Evolutionary conservation across 2,329 filamentous ascomycete genomes (phyloP).

Genomic region (Orbilia quercus): DNA sequence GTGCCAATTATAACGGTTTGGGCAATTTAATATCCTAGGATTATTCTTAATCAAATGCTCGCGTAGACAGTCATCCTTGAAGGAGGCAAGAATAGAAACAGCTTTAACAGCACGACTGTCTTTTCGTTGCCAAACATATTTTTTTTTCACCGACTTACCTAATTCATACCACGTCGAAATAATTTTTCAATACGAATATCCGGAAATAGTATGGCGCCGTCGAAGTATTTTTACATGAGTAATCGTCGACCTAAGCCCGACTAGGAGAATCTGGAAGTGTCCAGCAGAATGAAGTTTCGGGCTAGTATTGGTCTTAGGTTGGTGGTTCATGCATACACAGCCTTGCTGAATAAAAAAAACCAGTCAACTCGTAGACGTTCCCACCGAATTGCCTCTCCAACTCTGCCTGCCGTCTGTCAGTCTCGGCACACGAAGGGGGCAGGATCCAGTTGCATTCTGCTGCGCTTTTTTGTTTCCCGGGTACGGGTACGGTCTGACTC

Average conservation of each 20-base stretch:
- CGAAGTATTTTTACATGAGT: constrained; percentile 24
- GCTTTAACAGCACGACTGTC: neutral
- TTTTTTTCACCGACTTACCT: constrained; percentile 28
- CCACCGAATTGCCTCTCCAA: constrained; percentile 12
- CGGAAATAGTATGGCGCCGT: constrained; percentile 13
- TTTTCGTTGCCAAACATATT: constrained; percentile 4
- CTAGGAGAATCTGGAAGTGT: constrained; percentile 36
- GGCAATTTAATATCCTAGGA: neutral
- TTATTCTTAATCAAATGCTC: neutral
- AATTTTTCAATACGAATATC: constrained; percentile 6
- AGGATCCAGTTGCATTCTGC: constrained; percentile 40
- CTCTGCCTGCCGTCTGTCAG: neutral
- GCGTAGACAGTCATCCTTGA: no score
- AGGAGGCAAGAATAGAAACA: constrained; percentile 23
- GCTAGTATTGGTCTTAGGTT: no score
- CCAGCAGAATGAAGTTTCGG: neutral
- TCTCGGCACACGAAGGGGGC: constrained; percentile 32
- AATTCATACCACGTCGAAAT: constrained; percentile 22
- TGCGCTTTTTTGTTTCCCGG: constrained; percentile 6
- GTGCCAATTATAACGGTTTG: no score
- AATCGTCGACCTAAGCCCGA: constrained; percentile 44
- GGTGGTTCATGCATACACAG: neutral
- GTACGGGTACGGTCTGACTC: constrained; percentile 43
- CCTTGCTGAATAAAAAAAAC: neutral
- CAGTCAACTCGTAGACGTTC: constrained; percentile 7